These are phyloP conservation scores for Urochloa ruziziensis DNA, from an alignment of 176 grass and related monocot genomes.

Conservation along the genomic window DNA sequence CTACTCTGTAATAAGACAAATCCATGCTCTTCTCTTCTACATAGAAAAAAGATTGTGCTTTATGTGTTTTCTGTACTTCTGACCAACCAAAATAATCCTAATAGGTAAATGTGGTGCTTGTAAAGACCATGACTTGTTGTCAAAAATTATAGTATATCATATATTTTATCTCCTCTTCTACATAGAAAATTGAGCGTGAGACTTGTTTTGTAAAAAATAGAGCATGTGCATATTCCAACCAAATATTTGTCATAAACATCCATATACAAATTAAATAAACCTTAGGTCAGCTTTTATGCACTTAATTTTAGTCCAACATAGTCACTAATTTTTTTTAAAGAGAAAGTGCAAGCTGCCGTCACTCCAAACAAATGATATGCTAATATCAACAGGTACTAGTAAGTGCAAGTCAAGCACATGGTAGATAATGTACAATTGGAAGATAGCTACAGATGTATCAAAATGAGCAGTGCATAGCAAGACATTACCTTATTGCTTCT, in stretches of 20 bases:
- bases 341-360: background rate
- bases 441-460: background rate
- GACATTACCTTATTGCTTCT: constrained; percentile 58
- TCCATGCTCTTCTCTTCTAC: background rate
- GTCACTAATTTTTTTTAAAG: background rate
- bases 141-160: background rate
- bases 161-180: background rate
- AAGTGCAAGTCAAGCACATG: background rate
- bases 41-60: background rate
- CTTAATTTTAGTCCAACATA: background rate
- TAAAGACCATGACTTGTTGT: background rate
- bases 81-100: background rate
- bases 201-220: background rate
- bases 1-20: background rate
- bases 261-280: background rate
- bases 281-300: background rate
- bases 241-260: background rate
- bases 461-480: background rate
- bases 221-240: background rate
- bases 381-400: background rate
- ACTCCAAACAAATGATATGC: background rate
- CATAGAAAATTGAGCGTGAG: background rate
- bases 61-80: background rate
- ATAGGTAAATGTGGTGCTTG: background rate
- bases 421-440: background rate